Evolutionary conservation across 2,329 filamentous ascomycete genomes (phyloP), one percentile per base, ranked within the genome.

Genomic region (Coniochaeta sp.): DNA sequence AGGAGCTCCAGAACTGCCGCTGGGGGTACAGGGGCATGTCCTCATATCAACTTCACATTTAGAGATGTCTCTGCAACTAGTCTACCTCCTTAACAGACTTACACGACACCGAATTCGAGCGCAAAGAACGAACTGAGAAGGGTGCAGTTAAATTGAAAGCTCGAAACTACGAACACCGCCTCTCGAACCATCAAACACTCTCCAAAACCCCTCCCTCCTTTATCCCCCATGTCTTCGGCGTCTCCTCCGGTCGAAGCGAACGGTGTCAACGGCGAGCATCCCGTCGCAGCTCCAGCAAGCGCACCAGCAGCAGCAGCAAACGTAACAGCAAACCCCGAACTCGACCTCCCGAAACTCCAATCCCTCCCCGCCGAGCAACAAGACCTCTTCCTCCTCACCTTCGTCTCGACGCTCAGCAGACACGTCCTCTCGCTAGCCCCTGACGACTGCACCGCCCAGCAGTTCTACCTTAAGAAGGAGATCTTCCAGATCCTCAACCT

Each of bases 351-450:
- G 62, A 96, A 96, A 77, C 84, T 99, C 47, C 87, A 96, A 69
- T 80, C 88, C 50, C 82, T 97, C 46, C 89, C 92, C 40, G 83
- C 89, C 51, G 94, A 99, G 72, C 94, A 99, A 68, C 94, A 99
- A 71, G 91, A 96, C 63, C 82, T 99, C 12, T 95, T 94, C 68
- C 81, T 99, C 56, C 78, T 99, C 54, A 95, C 86, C 24, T 96
- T 95, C 65, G 87, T 91, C 31, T 87, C 91, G 26, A 83, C 87
- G 55, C 78, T 99, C 52, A 86, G 84, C 56, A 87, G 86, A 60
- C 88, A 96, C 76, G 87, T 95, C 42, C 77, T 84, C 51, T 74
- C 74, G 14, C 79, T 97, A 46, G 81, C 83, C 50, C 77, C 83
- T 55, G 89, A 96, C 60, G 87, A 88, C 64, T 87, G 91, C 59